Base-by-base conservation (phyloP, 176 grass and related monocot genomes). In the Oropetium thomaeum region DNA sequence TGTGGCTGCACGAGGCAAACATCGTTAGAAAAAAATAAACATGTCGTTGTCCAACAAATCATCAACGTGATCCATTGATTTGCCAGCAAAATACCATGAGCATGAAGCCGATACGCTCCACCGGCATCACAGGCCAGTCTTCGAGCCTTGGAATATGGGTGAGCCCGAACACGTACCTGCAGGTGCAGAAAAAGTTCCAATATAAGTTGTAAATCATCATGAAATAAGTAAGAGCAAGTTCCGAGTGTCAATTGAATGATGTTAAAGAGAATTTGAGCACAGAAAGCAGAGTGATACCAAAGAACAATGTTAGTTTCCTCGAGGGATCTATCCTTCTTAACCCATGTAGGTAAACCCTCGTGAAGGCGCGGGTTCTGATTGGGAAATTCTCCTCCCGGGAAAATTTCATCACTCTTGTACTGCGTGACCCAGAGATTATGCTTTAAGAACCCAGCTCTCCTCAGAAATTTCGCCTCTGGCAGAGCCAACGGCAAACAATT, bases 121-220 rank as follows among this genome's bases (percentile, higher is more conserved):
- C 96, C 0, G 96, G 96, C 96, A 99, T 99, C 80, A 96, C 96
- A 55, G 96, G 96, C 96, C 96, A 99, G 31, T 99, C 96, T 68
- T 99, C 96, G 63, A 99, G 65, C 74, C 96, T 91, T 17, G 96
- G 96, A 78, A 99, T 99, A 71, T 99, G 96, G 51, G 96, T 96
- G 30, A 99, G 70, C 42, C 96, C 96, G 53, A 99, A 99, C 1
- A 99, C 66, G 25, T 99, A 99, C 96, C 96, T 99, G 66, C 16
- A 62, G 31, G 59, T 41, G 28, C 15, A 19, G 17, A 65, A 70
- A 70, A 9, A 52, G 73, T 64, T 45, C 10, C 41, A 9, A 65
- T 9, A 77, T 9, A 16, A 77, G 8, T 8, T 10, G 5, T 15
- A 32, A 45, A 41, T 7, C n/a, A n/a, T n/a, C n/a, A n/a, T n/a